A percentile compares a stretch with the other conserved stretches of the same genome.
These are phyloP conservation scores for Hypoxylon trugodes DNA, from an alignment of 495 filamentous ascomycete genomes.

Conservation along the genomic window DNA sequence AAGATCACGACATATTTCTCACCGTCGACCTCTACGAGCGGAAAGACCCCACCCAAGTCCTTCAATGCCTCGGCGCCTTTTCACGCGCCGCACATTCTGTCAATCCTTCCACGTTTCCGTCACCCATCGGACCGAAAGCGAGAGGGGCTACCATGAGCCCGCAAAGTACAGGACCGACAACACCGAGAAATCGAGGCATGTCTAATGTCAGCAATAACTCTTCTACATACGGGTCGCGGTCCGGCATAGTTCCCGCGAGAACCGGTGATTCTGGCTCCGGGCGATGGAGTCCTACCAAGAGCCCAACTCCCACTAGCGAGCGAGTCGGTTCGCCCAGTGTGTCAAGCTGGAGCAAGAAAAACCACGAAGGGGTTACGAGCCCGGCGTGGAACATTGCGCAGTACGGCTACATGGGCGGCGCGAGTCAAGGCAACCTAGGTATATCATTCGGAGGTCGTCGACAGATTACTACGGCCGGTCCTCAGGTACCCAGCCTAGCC, in stretches of 20 bases:
- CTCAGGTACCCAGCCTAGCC: conserved; percentile 75
- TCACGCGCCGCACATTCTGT: conserved; percentile 84
- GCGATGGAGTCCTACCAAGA: conserved; percentile 69
- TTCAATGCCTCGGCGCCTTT: conserved; percentile 92
- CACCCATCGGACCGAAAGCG: conserved; percentile 73
- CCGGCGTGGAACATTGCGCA: conserved; percentile 99
- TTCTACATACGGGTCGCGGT: conserved; percentile 54
- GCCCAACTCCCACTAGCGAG: conserved; percentile 49
- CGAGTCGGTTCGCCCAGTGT: conserved; percentile 56
- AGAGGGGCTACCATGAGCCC: conserved; percentile 71
- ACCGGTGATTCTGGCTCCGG: conserved; percentile 62
- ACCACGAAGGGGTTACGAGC: conserved; percentile 78
- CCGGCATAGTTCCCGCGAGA: conserved; percentile 53
- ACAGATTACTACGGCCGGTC: conserved; percentile 87
- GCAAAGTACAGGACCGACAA: conserved; percentile 67
- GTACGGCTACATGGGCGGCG: conserved; percentile 98
- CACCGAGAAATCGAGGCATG: conserved; percentile 64
- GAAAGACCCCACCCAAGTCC: conserved; percentile 96
- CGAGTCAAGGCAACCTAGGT: conserved; percentile 93
- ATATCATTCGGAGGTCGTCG: conserved; percentile 89
- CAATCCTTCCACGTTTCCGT: conserved; percentile 76
- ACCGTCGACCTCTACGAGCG: conserved; percentile 96
- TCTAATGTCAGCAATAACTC: conserved; percentile 75
- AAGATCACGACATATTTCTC: conserved; percentile 93
- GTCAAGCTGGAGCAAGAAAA: conserved; percentile 90